phyloP scores from a whole-genome alignment of 1,284 basidiomycete genomes.

The Ceratobasidium sp. region DNA sequence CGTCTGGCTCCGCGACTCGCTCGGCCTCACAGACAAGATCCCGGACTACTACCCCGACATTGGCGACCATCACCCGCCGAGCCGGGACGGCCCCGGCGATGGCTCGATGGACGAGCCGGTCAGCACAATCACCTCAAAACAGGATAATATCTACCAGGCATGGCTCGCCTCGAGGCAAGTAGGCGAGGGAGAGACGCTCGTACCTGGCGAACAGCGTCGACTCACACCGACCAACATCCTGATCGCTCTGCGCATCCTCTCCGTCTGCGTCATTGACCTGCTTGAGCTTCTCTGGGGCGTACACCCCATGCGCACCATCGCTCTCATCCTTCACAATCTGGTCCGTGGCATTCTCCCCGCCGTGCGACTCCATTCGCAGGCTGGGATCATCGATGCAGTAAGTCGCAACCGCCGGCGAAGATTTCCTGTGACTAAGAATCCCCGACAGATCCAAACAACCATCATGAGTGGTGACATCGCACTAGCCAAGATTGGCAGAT shows the following conservation, averaged over 20 bases:
- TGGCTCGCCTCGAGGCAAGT: constrained; percentile 32
- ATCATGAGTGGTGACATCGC: constrained; percentile 66
- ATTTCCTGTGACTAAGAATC: constrained; percentile 32
- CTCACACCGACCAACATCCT: constrained; percentile 61
- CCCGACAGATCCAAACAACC: constrained; percentile 65
- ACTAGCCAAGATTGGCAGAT: constrained; percentile 56
- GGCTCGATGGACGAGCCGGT: constrained; percentile 15
- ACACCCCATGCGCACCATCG: constrained; percentile 68
- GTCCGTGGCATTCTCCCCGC: constrained; percentile 76
- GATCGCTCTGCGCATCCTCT: constrained; percentile 63
- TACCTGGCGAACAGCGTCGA: constrained; percentile 70
- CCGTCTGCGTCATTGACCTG: constrained; percentile 63
- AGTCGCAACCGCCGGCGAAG: constrained; percentile 44
- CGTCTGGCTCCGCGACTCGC: constrained; percentile 27
- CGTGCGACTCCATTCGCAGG: constrained; percentile 82
- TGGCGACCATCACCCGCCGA: neutral
- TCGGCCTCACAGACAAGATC: constrained; percentile 15
- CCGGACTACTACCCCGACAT: constrained; percentile 8
- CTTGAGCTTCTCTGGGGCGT: constrained; percentile 65
- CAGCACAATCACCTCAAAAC: constrained; percentile 31
- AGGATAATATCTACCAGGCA: constrained; percentile 35
- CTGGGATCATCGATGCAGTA: constrained; percentile 80
- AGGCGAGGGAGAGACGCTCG: constrained; percentile 49
- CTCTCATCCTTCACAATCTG: constrained; percentile 72
- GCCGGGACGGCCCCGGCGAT: neutral